Evolutionary conservation across 2,329 filamentous ascomycete genomes (phyloP).

Genomic region (Penicillium thymicola): DNA sequence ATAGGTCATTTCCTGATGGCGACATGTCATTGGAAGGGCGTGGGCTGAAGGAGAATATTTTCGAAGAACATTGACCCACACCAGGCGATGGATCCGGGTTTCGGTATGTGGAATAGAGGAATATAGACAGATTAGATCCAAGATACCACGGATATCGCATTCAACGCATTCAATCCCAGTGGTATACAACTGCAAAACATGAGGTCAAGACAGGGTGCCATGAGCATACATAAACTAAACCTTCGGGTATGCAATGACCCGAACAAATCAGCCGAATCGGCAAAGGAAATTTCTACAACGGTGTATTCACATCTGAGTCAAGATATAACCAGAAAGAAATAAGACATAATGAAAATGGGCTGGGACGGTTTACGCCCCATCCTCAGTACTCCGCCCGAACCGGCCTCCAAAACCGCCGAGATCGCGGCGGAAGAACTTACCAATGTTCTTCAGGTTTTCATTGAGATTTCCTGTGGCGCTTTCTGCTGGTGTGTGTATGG

Average conservation of each 20-base stretch:
- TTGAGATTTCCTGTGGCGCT: conserved; percentile 69
- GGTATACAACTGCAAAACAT: conserved; percentile 6
- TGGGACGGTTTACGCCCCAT: conserved; percentile 8
- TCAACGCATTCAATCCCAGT: not conserved
- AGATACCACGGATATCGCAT: not conserved
- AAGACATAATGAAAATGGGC: not conserved
- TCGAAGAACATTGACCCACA: not conserved
- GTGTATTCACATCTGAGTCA: not conserved
- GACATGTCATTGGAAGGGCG: conserved; percentile 4
- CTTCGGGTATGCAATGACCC: not conserved
- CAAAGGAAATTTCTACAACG: not conserved
- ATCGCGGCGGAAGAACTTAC: conserved; percentile 92
- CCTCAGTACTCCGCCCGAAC: conserved; percentile 53
- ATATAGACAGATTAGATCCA: not conserved
- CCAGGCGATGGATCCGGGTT: not conserved
- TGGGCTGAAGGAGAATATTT: not conserved
- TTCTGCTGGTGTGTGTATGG: conserved; percentile 23
- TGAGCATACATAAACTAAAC: not conserved
- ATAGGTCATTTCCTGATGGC: too few relatives aligned
- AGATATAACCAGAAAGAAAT: not conserved
- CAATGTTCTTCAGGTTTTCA: conserved; percentile 91
- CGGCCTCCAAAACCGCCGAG: conserved; percentile 70
- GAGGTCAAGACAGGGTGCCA: not conserved
- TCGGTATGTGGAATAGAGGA: not conserved
- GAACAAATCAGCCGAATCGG: not conserved